Conservation (phyloP, 192 early-diverging fungal species). For the Backusella psychrophila region DNA sequence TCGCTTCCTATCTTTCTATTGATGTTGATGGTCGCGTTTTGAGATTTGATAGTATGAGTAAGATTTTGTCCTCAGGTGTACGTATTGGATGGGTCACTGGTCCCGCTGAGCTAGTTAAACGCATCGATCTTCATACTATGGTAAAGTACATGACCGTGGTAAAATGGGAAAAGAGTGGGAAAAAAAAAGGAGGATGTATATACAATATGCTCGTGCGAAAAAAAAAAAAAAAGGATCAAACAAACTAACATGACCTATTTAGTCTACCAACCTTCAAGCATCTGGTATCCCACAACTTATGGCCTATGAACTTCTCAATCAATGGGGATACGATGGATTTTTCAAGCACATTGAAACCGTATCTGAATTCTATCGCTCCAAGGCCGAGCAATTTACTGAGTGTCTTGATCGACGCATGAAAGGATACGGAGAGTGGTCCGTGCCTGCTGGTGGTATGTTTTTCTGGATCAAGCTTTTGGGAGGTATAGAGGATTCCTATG, state of each 20-base stretch:
- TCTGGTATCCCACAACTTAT: constrained; percentile 80
- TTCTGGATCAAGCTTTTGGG: constrained; percentile 73
- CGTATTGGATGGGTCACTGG: constrained; percentile 82
- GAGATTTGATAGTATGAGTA: constrained; percentile 91
- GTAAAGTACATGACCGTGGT: constrained; percentile 17
- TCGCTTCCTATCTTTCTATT: constrained; percentile 79
- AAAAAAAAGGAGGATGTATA: neutral
- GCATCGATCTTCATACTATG: constrained; percentile 76
- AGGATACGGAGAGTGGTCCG: constrained; percentile 55
- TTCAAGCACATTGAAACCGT: constrained; percentile 66
- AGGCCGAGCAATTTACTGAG: constrained; percentile 67
- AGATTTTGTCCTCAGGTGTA: constrained; percentile 85
- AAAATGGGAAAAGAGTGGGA: neutral
- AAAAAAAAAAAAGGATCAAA: neutral
- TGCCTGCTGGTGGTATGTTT: constrained; percentile 67
- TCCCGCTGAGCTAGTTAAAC: constrained; percentile 65
- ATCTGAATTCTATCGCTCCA: constrained; percentile 70
- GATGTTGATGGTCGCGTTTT: constrained; percentile 88
- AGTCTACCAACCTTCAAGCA: constrained; percentile 82
- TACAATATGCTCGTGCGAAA: neutral
- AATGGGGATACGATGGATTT: constrained; percentile 85
- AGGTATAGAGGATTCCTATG: constrained; percentile 47
- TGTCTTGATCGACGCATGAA: constrained; percentile 60
- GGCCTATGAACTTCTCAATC: constrained; percentile 64
- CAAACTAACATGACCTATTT: constrained; percentile 19